Base-by-base conservation (phyloP, 331 rosid species). In the Malus hybrid region DNA sequence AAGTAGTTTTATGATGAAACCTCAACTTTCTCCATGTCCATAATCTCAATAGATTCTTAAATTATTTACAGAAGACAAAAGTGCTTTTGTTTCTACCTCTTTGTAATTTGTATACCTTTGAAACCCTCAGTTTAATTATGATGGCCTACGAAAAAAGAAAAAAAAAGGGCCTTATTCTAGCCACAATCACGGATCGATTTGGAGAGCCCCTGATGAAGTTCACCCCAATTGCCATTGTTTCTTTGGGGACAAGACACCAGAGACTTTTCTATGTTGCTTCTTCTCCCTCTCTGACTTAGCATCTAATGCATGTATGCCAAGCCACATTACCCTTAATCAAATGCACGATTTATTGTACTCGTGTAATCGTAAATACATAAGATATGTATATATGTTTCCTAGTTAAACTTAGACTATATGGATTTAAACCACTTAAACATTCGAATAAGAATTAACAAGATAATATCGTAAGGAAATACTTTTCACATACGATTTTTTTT, bases 121-220 rank as follows among this genome's bases (percentile, higher is more conserved):
- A 52, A 19, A 76, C 11, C 64, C 84, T 75, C 34, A 65, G 64
- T 79, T 27, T 24, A 24, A 24, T 24, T 9, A 39, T 0, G 46
- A 74, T 82, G 76, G 65, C 83, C 87, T 69, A 79, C 75, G 24
- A 24, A 24, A 24, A 52, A 18, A 18, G 16, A 52, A 18, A 52
- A 52, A 46, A 50, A 15, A 54, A 7, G 60, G 50, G 55, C 74
- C 74, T 75, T 2, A 16, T 77, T 15, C 80, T 70, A 52, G 79
- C 83, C 44, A 82, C 68, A 69, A 71, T 90, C 92, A 90, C 95
- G 92, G 95, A 86, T 86, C 60, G 20, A 71, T 75, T 83, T 76
- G 7, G 57, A 52, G 76, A 81, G 77, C 65, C 72, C 73, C 80
- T 29, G 76, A 76, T 74, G 63, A 74, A 77, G 66, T 44, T 76